phyloP scores from a whole-genome alignment of 192 early-diverging fungal genomes.

The Coemansia sp. region DNA sequence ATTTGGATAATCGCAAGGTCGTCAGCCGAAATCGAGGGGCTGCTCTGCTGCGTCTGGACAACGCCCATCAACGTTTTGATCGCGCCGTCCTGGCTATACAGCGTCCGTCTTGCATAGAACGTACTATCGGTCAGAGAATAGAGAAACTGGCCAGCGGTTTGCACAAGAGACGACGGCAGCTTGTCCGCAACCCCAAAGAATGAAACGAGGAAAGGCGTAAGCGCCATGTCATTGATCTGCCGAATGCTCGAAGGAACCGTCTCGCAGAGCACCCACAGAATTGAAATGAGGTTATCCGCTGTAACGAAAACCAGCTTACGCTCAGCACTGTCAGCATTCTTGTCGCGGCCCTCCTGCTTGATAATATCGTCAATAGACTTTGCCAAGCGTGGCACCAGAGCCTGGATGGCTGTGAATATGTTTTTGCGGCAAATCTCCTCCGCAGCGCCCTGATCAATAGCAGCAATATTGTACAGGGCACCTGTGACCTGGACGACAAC shows the following conservation, averaged over 20 bases:
- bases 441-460: constrained; percentile 45
- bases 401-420: constrained; percentile 36
- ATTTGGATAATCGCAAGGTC: constrained; percentile 66
- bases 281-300: constrained; percentile 49
- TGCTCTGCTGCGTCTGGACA: constrained; percentile 27
- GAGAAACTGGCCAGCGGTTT: constrained; percentile 68
- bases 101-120: constrained; percentile 55
- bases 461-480: constrained; percentile 58
- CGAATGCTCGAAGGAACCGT: constrained; percentile 66
- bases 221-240: constrained; percentile 63
- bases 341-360: constrained; percentile 34
- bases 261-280: constrained; percentile 60
- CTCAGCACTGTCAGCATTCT: constrained; percentile 36
- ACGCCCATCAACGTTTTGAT: constrained; percentile 56
- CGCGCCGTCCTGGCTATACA: constrained; percentile 60
- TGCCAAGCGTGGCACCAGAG: constrained; percentile 42
- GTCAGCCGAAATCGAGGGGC: constrained; percentile 21
- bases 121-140: constrained; percentile 84
- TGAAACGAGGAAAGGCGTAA: constrained; percentile 66
- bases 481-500: constrained; percentile 74
- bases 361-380: constrained; percentile 46
- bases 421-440: constrained; percentile 48
- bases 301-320: constrained; percentile 52
- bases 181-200: constrained; percentile 59
- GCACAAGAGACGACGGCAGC: constrained; percentile 41